Percentiles rank a stretch among this genome's conserved stretches.
Evolutionary conservation across 1,284 basidiomycete species (phyloP).

Genomic region (Entoloma clypeatum): DNA sequence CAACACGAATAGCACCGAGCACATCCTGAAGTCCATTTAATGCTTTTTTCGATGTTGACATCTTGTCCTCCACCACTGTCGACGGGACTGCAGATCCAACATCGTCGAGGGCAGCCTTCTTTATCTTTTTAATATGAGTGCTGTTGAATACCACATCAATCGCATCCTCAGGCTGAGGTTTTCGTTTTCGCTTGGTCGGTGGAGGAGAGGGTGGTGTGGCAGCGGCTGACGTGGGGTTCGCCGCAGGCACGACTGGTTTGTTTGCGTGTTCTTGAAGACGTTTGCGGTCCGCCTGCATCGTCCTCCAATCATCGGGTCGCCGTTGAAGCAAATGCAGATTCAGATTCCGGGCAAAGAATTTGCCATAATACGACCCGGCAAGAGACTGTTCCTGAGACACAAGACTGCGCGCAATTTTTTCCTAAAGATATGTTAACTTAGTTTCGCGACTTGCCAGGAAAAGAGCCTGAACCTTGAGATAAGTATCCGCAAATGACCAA

Average conservation of each 20-base stretch:
- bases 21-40: no score
- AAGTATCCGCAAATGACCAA: slow-evolving; percentile 86
- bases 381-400: slow-evolving; percentile 68
- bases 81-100: slow-evolving; percentile 16
- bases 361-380: slow-evolving; percentile 76
- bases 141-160: slow-evolving; percentile 69
- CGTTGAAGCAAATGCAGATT: slow-evolving; percentile 77
- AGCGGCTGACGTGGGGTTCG: slow-evolving; percentile 8
- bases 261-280: slow-evolving; percentile 12
- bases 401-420: slow-evolving; percentile 84
- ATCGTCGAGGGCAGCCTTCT: slow-evolving; percentile 42
- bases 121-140: slow-evolving; percentile 53
- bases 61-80: slow-evolving; percentile 27
- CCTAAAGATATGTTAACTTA: slow-evolving; percentile 40
- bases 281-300: slow-evolving; percentile 40
- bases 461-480: slow-evolving; percentile 66
- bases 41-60: no score
- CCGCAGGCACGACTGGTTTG: slow-evolving; percentile 10
- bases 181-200: slow-evolving; percentile 29
- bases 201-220: slow-evolving; percentile 6
- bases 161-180: slow-evolving; percentile 46
- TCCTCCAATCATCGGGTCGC: slow-evolving; percentile 80
- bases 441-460: slow-evolving; percentile 3
- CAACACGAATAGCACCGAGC: slow-evolving; percentile 24
- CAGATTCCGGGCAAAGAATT: slow-evolving; percentile 79